Conservation (phyloP, 2,329 filamentous ascomycete species). For the Camillea tinctor region DNA sequence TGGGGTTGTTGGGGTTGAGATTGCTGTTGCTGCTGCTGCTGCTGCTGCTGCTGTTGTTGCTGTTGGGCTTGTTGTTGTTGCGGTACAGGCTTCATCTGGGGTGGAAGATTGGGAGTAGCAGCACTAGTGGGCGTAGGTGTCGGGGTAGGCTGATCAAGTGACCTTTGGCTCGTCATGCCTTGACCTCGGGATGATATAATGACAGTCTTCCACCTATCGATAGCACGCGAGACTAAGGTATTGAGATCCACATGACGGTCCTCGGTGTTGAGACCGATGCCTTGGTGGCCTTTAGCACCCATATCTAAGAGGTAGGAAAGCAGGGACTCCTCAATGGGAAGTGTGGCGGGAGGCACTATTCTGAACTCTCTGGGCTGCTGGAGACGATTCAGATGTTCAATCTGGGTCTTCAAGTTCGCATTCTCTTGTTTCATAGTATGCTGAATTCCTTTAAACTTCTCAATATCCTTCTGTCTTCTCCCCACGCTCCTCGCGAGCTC, state of each 20-base stretch:
- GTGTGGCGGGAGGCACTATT: slow-evolving; percentile 49
- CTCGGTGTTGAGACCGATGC: slow-evolving; percentile 47
- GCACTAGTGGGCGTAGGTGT: slow-evolving; percentile 22
- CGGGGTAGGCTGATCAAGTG: slow-evolving; percentile 40
- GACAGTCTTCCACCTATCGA: slow-evolving; percentile 62
- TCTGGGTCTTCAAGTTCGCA: slow-evolving; percentile 54
- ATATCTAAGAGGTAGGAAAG: slow-evolving; percentile 48
- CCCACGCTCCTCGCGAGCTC: slow-evolving; percentile 61
- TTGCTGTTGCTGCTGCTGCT: slow-evolving; percentile 8
- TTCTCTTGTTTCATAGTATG: slow-evolving; percentile 56
- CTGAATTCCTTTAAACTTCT: slow-evolving; percentile 50
- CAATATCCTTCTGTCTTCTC: slow-evolving; percentile 54
- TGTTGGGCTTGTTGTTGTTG: slow-evolving; percentile 21
- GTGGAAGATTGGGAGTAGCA: slow-evolving; percentile 14
- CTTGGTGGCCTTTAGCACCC: slow-evolving; percentile 38
- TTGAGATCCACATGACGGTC: slow-evolving; percentile 54
- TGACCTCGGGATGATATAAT: slow-evolving; percentile 50
- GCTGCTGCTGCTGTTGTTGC: slow-evolving; percentile 20
- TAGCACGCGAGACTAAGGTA: slow-evolving; percentile 51
- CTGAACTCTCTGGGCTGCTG: slow-evolving; percentile 62
- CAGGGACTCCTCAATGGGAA: slow-evolving; percentile 50
- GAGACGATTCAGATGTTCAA: slow-evolving; percentile 57
- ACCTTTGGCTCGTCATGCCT: slow-evolving; percentile 51
- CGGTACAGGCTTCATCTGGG: slow-evolving; percentile 14
- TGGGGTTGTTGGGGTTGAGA: slow-evolving; percentile 3